Evolutionary conservation across 768 basidiomycete genomes (phyloP).

Genomic region (Tulasnella sp.): DNA sequence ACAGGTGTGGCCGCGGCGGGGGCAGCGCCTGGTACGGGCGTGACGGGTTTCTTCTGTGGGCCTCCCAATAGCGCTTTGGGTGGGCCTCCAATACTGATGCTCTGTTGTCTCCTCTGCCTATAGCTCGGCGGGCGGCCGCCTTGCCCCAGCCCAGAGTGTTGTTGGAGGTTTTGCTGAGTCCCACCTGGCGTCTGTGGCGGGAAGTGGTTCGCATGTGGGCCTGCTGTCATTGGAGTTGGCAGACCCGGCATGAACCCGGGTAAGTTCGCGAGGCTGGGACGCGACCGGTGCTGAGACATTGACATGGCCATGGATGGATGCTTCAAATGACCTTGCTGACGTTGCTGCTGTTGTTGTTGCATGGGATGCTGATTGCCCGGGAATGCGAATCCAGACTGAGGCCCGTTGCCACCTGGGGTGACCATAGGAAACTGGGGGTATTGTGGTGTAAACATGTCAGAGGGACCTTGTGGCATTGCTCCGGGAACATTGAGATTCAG

Average conservation of each 20-base stretch:
- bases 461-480: background rate
- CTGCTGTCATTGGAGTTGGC: constrained; percentile 4
- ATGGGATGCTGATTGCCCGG: background rate
- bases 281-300: constrained; percentile 13
- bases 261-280: constrained; percentile 15
- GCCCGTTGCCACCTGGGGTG: background rate
- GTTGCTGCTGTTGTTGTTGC: constrained; percentile 15
- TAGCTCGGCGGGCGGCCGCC: background rate
- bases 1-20: constrained; percentile 25
- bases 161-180: background rate
- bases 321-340: background rate
- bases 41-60: constrained; percentile 59
- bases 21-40: constrained; percentile 37
- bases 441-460: constrained; percentile 10
- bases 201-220: constrained; percentile 3
- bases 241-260: constrained; percentile 13
- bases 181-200: constrained; percentile 16
- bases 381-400: constrained; percentile 13
- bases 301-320: background rate
- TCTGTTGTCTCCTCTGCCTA: constrained; percentile 20
- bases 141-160: background rate
- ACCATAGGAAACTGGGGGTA: background rate
- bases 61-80: constrained; percentile 79
- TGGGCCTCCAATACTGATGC: constrained; percentile 71
- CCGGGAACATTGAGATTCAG: constrained; percentile 1